These are phyloP conservation scores for Cicer arietinum DNA, from an alignment of 306 rosid genomes.

Conservation along the genomic window DNA sequence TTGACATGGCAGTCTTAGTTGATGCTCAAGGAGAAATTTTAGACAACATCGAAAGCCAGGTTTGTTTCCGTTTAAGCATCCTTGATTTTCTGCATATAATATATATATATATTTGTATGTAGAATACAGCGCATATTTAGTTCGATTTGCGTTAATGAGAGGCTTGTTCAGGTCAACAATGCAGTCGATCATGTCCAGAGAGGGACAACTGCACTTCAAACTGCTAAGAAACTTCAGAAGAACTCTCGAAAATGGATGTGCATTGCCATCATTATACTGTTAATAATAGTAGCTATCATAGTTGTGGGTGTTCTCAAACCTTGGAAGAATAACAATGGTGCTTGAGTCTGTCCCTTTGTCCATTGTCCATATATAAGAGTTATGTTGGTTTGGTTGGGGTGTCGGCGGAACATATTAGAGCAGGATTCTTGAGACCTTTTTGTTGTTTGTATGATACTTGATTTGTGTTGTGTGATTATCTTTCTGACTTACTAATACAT, in stretches of 20 bases:
- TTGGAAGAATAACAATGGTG: conserved; percentile 80
- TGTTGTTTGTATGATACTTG: conserved; percentile 45
- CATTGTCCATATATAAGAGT: conserved; percentile 50
- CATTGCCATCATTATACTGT: conserved; percentile 77
- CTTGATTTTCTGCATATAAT: conserved; percentile 36
- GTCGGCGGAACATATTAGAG: conserved; percentile 42
- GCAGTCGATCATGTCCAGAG: conserved; percentile 79
- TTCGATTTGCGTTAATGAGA: conserved; percentile 53
- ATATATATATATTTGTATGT: conserved; percentile 25
- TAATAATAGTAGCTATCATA: conserved; percentile 71
- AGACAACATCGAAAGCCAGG: conserved; percentile 98
- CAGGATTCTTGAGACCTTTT: conserved; percentile 24
- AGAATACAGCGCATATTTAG: conserved; percentile 42
- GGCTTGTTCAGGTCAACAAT: conserved; percentile 71
- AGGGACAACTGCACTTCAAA: conserved; percentile 81
- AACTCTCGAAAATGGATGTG: conserved; percentile 88
- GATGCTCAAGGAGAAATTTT: conserved; percentile 94
- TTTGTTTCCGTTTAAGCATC: conserved; percentile 42
- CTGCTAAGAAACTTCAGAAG: conserved; percentile 90
- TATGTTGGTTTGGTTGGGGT: conserved; percentile 47
- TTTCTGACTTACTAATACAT: conserved; percentile 37
- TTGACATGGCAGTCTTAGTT: conserved; percentile 90
- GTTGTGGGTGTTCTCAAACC: conserved; percentile 77
- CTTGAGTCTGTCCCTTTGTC: conserved; percentile 50
- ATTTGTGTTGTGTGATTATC: conserved; percentile 53